A percentile compares a stretch with the other conserved stretches of the same genome.
phyloP scores from a whole-genome alignment of 2,329 filamentous ascomycete species.

The Apiospora saccharicola region DNA sequence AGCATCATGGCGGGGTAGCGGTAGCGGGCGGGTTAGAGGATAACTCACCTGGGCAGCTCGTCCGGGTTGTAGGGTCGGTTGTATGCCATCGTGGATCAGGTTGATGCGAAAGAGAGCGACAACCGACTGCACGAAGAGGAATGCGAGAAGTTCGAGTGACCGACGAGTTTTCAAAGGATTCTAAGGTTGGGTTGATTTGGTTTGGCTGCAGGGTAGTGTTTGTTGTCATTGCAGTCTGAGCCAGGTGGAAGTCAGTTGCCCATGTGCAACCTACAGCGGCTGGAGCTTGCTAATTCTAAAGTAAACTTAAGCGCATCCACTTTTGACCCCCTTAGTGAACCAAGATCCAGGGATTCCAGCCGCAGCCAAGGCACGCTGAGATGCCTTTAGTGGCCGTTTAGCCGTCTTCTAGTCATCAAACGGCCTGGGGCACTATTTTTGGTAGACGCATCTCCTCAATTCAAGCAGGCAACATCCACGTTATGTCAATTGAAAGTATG shows the following conservation, averaged over 20 bases:
- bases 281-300: background rate
- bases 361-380: slow-evolving; percentile 12
- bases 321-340: background rate
- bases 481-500: background rate
- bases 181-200: background rate
- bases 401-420: slow-evolving; percentile 1
- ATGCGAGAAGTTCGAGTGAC: background rate
- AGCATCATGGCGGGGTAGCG: slow-evolving; percentile 31
- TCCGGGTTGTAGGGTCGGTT: slow-evolving; percentile 93
- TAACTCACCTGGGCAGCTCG: slow-evolving; percentile 84
- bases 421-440: background rate
- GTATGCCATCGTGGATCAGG: slow-evolving; percentile 77
- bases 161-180: background rate
- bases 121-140: slow-evolving; percentile 3
- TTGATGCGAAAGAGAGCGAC: slow-evolving; percentile 5
- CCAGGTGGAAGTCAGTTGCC: background rate
- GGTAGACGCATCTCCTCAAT: background rate
- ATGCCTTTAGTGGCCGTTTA: slow-evolving; percentile 3
- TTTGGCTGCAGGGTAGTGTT: background rate
- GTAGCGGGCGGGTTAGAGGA: background rate
- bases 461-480: background rate
- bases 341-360: slow-evolving; percentile 21
- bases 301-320: background rate
- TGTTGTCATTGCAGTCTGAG: background rate
- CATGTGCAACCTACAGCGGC: slow-evolving; percentile 6